Percentiles rank a stretch among this genome's conserved stretches.
Conservation (phyloP, 164 flowering plant genomes). For the Echeveria elegans region DNA sequence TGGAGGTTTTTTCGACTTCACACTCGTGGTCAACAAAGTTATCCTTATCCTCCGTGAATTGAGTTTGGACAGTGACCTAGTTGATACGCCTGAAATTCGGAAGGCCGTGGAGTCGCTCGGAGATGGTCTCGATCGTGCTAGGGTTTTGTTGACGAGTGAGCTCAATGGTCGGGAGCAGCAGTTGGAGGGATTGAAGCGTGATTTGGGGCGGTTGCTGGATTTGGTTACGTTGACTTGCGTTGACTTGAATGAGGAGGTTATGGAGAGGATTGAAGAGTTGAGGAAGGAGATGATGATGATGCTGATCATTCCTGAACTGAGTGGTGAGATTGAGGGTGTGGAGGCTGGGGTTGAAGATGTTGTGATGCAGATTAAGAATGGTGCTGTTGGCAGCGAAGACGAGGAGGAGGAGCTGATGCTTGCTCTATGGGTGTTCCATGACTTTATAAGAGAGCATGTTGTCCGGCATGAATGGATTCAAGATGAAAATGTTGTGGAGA, state of each 20-base stretch:
- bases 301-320: neutral
- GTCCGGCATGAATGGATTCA: conserved; percentile 1
- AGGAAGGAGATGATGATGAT: conserved; percentile 21
- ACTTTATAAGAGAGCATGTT: conserved; percentile 1
- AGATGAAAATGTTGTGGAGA: neutral
- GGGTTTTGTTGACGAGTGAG: conserved; percentile 14
- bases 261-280: conserved; percentile 26
- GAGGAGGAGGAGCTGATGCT: conserved; percentile 18
- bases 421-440: neutral
- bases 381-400: neutral
- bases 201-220: conserved; percentile 55
- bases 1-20: conserved; percentile 26
- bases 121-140: conserved; percentile 30
- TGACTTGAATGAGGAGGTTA: conserved; percentile 27
- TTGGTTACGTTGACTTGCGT: conserved; percentile 36
- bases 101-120: conserved; percentile 40
- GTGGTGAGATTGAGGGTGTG: conserved; percentile 10
- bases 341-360: conserved; percentile 30
- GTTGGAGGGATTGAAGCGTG: conserved; percentile 29
- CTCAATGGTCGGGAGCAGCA: conserved; percentile 13
- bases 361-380: conserved; percentile 19
- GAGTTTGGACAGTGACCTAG: conserved; percentile 14
- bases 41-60: conserved; percentile 31
- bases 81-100: conserved; percentile 21
- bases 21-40: conserved; percentile 26